Base-by-base conservation (phyloP, 2,329 filamentous ascomycete species). In the Monosporascus sp. region DNA sequence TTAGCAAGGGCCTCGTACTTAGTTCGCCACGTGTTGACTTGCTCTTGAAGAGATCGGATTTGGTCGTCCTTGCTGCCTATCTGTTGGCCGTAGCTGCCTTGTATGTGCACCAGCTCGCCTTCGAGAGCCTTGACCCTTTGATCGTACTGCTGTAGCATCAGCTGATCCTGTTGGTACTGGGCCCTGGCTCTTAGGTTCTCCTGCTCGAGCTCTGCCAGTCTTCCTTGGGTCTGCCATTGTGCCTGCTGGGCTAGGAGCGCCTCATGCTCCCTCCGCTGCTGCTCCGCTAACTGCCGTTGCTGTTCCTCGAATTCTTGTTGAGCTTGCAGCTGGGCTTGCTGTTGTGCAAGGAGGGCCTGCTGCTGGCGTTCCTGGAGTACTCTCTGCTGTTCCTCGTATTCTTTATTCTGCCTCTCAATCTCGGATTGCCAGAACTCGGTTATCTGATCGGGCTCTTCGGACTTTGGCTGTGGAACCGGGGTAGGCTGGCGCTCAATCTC, bases 361-460 rank as follows among this genome's bases (percentile, higher is more conserved):
- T 92, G 86, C 74, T 92, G 93, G 60, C 93, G 89, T 61, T 93
- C 87, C 65, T 95, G 89, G 46, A 99, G 74, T 17, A 94, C 85
- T 38, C 86, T 83, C 73, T 99, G 94, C 71, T 99, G 93, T 47
- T 92, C 90, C 67, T 95, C 94, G 65, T 95, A 99, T 68, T 96
- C 91, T 60, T 91, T 85, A 69, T 97, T 95, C 69, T 97, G 91
- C 36, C 91, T 83, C 60, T 88, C 88, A 56, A 96, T 83, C 70
- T 97, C 92, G 61, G 84, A 89, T 73, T 95, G 95, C 94, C 94
- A 99, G 71, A 99, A 99, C 64, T 99, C 94, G 50, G 90, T 90
- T 66, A 99, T 97, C 48, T 96, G 90, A 65, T 94, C 92, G 0
- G 93, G 93, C 63, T 97, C 94, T 4, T 91, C 85, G 0, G 82